phyloP scores from a whole-genome alignment of 495 filamentous ascomycete genomes.

The Penicillium pancosmium region DNA sequence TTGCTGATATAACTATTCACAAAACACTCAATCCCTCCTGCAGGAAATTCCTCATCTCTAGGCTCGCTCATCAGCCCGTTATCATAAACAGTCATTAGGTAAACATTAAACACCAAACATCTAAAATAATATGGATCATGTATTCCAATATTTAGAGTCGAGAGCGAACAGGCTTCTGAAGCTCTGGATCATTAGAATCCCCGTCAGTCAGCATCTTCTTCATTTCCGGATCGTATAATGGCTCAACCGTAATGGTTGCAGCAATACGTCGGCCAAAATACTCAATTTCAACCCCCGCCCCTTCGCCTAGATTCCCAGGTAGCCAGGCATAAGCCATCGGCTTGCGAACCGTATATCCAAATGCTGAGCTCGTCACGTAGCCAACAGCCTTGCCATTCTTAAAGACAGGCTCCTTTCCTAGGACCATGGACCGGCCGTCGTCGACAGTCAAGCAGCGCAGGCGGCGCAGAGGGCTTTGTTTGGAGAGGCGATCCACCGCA shows the following conservation, averaged over 20 bases:
- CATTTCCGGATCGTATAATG: slow-evolving; percentile 44
- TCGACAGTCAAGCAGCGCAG: slow-evolving; percentile 47
- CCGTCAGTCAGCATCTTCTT: slow-evolving; percentile 25
- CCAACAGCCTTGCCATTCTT: slow-evolving; percentile 38
- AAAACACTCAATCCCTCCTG: not conserved
- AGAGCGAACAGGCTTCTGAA: slow-evolving; percentile 19
- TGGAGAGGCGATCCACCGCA: slow-evolving; percentile 33
- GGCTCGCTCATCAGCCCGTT: not conserved
- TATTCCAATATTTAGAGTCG: slow-evolving; percentile 12
- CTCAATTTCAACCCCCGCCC: slow-evolving; percentile 46
- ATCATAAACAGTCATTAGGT: not conserved
- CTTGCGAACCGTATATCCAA: slow-evolving; percentile 48
- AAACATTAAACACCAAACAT: not conserved
- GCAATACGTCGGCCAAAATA: slow-evolving; percentile 49
- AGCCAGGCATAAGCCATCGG: slow-evolving; percentile 52
- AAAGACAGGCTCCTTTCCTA: slow-evolving; percentile 56
- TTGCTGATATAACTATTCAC: not conserved
- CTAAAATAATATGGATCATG: not conserved
- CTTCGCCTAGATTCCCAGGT: slow-evolving; percentile 35
- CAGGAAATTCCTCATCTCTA: not conserved
- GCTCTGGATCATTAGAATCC: slow-evolving; percentile 5
- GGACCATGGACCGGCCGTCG: slow-evolving; percentile 47
- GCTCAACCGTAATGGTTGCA: slow-evolving; percentile 43
- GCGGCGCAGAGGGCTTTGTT: slow-evolving; percentile 26
- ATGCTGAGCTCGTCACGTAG: slow-evolving; percentile 52